These are phyloP conservation scores for Plectosphaerella cucumerina DNA, from an alignment of 2,329 filamentous ascomycete species.

Conservation along the genomic window DNA sequence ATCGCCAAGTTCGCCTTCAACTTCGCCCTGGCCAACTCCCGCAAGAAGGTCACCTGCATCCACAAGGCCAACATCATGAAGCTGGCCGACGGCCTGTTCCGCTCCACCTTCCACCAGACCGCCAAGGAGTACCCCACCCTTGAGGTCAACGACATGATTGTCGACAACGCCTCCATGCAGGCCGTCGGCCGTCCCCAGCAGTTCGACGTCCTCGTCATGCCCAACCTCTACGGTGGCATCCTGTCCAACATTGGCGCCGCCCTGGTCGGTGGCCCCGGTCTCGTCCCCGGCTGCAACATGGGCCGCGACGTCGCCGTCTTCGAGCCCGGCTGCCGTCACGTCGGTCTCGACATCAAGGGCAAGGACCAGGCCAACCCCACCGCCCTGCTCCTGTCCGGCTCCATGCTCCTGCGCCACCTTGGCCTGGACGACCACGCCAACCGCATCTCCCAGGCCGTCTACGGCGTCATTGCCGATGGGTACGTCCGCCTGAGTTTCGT, in stretches of 20 bases:
- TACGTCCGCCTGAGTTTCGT: conserved; percentile 41
- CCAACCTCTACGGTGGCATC: conserved; percentile 98
- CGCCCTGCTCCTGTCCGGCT: conserved; percentile 87
- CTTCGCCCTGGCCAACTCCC: conserved; percentile 97
- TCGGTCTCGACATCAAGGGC: conserved; percentile 98
- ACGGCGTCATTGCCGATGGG: conserved; percentile 81
- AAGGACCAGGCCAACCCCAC: conserved; percentile 99
- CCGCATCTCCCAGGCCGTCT: conserved; percentile 86
- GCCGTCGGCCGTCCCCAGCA: conserved; percentile 94
- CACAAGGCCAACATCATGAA: conserved; percentile 99
- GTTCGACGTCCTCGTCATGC: conserved; percentile 99
- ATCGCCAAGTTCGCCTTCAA: conserved; percentile 98
- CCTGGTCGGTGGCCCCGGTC: conserved; percentile 92
- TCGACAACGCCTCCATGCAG: conserved; percentile 99
- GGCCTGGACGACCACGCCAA: conserved; percentile 98
- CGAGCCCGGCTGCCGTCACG: conserved; percentile 98
- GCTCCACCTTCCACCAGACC: conserved; percentile 90
- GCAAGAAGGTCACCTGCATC: conserved; percentile 99
- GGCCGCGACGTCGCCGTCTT: conserved; percentile 97
- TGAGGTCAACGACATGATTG: conserved; percentile 98
- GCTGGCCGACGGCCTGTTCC: conserved; percentile 97
- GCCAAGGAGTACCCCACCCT: conserved; percentile 94
- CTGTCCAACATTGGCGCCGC: conserved; percentile 98
- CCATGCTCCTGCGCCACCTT: conserved; percentile 96
- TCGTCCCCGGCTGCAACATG: conserved; percentile 99